Evolutionary conservation across 345 rosid species (phyloP).

Genomic region (Syzygium grande): DNA sequence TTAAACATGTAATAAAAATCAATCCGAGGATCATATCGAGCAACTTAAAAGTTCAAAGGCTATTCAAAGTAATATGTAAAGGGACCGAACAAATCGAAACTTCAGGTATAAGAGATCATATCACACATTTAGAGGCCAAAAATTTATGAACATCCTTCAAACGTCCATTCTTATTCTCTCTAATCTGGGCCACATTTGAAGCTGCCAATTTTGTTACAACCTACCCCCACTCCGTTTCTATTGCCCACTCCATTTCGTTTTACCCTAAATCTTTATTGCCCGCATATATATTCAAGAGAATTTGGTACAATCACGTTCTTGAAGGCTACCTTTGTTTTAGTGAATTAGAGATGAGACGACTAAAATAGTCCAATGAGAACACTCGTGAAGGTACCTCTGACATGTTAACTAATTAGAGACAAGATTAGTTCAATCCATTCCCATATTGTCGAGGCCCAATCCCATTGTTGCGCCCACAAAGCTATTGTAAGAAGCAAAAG

Average conservation of each 20-base stretch:
- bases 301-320: neutral
- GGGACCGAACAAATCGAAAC: no score
- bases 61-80: no score
- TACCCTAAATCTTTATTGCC: neutral
- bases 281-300: neutral
- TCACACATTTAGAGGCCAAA: no score
- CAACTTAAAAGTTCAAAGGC: no score
- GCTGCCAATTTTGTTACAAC: no score
- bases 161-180: no score
- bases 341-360: neutral
- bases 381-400: neutral
- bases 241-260: neutral
- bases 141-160: no score
- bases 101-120: no score
- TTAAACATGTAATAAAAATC: no score
- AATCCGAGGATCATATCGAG: no score
- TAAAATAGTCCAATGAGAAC: neutral
- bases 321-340: neutral
- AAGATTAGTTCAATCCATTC: neutral
- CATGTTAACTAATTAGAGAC: neutral
- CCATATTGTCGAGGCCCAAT: neutral
- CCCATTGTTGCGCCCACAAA: neutral
- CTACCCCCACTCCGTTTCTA: neutral
- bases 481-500: neutral
- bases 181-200: no score